Conservation (phyloP, 768 basidiomycete species). For the Termitomyces sp. region DNA sequence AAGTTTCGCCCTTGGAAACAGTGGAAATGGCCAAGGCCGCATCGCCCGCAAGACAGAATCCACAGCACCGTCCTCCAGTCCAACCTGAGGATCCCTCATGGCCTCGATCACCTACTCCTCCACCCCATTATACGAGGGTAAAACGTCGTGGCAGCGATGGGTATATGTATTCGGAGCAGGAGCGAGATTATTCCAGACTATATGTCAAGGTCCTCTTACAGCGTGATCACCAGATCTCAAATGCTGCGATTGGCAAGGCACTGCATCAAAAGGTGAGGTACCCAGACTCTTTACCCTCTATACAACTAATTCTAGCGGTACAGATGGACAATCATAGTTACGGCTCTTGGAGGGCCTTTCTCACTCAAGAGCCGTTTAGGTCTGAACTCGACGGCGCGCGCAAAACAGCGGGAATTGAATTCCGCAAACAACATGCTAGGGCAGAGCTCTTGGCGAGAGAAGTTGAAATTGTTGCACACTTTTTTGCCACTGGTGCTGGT, state of each 20-base stretch:
- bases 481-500: slow-evolving; percentile 48
- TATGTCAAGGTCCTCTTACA: slow-evolving; percentile 43
- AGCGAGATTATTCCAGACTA: slow-evolving; percentile 40
- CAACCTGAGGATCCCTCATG: slow-evolving; percentile 2
- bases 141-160: slow-evolving; percentile 11
- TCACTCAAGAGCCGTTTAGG: slow-evolving; percentile 24
- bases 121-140: slow-evolving; percentile 28
- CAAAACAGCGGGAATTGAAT: slow-evolving; percentile 47
- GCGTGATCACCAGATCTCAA: slow-evolving; percentile 42
- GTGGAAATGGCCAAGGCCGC: neutral
- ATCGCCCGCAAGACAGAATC: neutral
- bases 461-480: slow-evolving; percentile 48
- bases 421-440: slow-evolving; percentile 33
- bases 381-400: slow-evolving; percentile 40
- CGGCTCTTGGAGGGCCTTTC: slow-evolving; percentile 45
- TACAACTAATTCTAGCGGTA: neutral
- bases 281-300: neutral
- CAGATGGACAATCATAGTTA: slow-evolving; percentile 59
- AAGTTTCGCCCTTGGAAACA: neutral
- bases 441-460: slow-evolving; percentile 20
- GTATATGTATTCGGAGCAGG: slow-evolving; percentile 45
- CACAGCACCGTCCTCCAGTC: neutral
- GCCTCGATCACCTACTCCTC: slow-evolving; percentile 42
- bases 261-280: slow-evolving; percentile 41
- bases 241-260: slow-evolving; percentile 28